These are phyloP conservation scores for Venturia nashicola DNA, from an alignment of 2,329 filamentous ascomycete genomes.

Conservation along the genomic window DNA sequence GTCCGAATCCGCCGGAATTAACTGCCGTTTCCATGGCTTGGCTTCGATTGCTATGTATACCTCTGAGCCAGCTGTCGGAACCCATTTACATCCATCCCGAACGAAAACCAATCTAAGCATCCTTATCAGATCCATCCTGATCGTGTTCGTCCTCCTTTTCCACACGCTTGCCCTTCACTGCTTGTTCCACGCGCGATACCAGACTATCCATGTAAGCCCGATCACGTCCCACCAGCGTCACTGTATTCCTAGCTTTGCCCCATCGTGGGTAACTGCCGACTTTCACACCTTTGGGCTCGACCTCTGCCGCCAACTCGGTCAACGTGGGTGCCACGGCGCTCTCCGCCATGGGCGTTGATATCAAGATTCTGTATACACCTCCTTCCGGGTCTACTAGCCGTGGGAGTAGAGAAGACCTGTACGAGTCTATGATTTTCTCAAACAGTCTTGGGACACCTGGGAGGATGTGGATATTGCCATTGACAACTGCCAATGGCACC, in stretches of 20 bases:
- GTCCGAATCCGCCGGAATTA: background rate
- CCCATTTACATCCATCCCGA: background rate
- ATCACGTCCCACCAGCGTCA: conserved; percentile 74
- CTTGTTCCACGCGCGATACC: conserved; percentile 63
- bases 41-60: background rate
- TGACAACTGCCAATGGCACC: conserved; percentile 82
- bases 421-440: conserved; percentile 60
- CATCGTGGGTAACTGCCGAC: conserved; percentile 92
- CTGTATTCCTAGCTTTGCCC: conserved; percentile 78
- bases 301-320: conserved; percentile 62
- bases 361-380: conserved; percentile 63
- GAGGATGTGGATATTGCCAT: conserved; percentile 85
- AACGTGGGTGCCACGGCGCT: conserved; percentile 75
- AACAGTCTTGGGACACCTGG: conserved; percentile 84
- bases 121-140: conserved; percentile 27
- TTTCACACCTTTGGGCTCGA: conserved; percentile 69
- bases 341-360: conserved; percentile 80
- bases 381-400: conserved; percentile 67
- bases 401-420: conserved; percentile 60
- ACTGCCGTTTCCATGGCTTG: background rate
- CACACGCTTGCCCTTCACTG: conserved; percentile 62
- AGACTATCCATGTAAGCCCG: conserved; percentile 65
- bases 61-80: background rate
- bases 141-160: conserved; percentile 50
- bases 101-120: conserved; percentile 11